A percentile compares a stretch with the other conserved stretches of the same genome.
Evolutionary conservation across 345 rosid species (phyloP).

Genomic region (Salix koriyanagi): DNA sequence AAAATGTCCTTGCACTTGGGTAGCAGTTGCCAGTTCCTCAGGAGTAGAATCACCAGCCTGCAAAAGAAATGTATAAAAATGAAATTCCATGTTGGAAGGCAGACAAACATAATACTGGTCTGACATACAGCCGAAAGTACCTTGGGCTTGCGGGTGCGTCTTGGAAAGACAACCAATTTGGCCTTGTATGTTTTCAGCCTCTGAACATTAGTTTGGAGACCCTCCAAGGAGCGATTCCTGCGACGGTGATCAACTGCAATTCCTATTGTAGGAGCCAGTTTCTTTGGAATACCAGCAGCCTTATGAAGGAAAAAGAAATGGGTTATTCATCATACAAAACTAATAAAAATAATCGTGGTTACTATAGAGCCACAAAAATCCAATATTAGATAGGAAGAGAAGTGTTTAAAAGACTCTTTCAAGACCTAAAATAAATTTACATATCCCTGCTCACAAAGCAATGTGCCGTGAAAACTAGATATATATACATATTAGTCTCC

Average conservation of each 20-base stretch:
- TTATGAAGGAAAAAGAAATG: constrained; percentile 1
- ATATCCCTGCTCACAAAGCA: not conserved
- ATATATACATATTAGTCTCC: not conserved
- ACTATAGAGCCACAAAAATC: not conserved
- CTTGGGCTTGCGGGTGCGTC: constrained; percentile 55
- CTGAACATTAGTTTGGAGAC: constrained; percentile 75
- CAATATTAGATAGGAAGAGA: not conserved
- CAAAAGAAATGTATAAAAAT: not conserved
- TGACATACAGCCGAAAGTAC: constrained; percentile 21
- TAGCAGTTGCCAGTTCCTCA: constrained; percentile 29
- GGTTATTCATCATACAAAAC: not conserved
- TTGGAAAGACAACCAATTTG: constrained; percentile 82
- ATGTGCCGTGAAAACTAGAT: not conserved
- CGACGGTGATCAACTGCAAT: constrained; percentile 82
- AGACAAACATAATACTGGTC: not conserved
- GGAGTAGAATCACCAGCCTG: constrained; percentile 37
- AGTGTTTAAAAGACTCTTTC: not conserved
- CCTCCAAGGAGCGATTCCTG: constrained; percentile 67
- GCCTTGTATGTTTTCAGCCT: constrained; percentile 89
- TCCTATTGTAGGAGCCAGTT: constrained; percentile 76
- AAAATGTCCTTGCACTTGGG: constrained; percentile 33
- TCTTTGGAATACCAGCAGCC: constrained; percentile 88
- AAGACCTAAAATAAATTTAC: not conserved
- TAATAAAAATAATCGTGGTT: not conserved
- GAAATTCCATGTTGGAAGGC: too few species aligned